Evolutionary conservation across 495 filamentous ascomycete genomes (phyloP), one percentile per base, ranked within the genome.

Genomic region (Cercophora samala): DNA sequence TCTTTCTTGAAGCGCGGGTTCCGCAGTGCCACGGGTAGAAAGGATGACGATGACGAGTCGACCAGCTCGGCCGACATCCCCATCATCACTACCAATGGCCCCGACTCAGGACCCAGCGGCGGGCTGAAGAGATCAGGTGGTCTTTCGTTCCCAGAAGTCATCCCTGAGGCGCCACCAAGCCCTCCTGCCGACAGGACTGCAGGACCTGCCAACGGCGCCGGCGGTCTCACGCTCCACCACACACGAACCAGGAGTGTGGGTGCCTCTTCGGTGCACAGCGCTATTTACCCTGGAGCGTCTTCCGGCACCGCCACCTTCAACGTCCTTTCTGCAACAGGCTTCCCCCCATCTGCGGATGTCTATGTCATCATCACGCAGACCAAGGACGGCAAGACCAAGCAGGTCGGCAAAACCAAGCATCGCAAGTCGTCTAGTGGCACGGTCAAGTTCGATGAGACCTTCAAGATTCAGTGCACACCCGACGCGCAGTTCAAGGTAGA

Each of bases 401-500:
- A 90, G 56, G 83, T 97, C 64, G 86, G 91, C 80, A 97, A 98
- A 80, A 94, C 90, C 19, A 96, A 97, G 76, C 85, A 88, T 68
- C 82, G 83, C 71, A 97, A 97, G 77, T 81, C 85, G 11, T 76
- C 84, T 24, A 79, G 76, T 21, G 88, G 88, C 17, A 77, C 81
- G 0, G 82, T 90, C 4, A 79, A 77, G n/a, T 96, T 87, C 71
- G 88, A 91, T 68, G 93, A 97, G 76, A 87, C 84, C 22, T 93
- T 93, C 82, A 89, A 86, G 66, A 85, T 93, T 60, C 81, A 83
- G 46, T 93, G 91, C 72, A 87, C 89, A 6, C 88, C 94, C 5
- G 95, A 97, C 73, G 85, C 91, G 53, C 88, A 91, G 75, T 98
- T 97, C 81, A 88, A 91, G 75, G 73, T 99, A 60, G 84, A 89